These are phyloP conservation scores for Aspergillus haitiensis DNA, from an alignment of 495 filamentous ascomycete species.

Conservation along the genomic window DNA sequence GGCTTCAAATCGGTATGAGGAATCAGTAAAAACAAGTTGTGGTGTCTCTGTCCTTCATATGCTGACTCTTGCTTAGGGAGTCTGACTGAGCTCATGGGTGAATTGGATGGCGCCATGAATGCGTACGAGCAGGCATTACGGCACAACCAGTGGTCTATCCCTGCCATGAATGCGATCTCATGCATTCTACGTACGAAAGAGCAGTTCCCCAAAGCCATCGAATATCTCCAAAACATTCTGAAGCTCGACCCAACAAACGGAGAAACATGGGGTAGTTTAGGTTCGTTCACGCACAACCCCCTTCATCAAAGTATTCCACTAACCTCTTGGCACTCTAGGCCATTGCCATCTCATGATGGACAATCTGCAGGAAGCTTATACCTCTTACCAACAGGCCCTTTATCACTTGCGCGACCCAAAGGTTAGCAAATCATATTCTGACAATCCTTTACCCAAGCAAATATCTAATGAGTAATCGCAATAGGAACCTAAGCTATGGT, in stretches of 20 bases:
- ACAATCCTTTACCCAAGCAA: background rate
- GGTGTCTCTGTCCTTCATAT: background rate
- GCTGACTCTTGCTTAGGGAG: conserved; percentile 55
- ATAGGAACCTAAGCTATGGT: conserved; percentile 97
- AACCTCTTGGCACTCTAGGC: conserved; percentile 44
- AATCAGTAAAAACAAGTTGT: background rate
- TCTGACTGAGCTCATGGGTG: conserved; percentile 83
- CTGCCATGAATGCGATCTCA: conserved; percentile 92
- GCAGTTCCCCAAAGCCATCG: conserved; percentile 90
- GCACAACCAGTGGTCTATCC: conserved; percentile 85
- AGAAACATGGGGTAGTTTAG: conserved; percentile 94
- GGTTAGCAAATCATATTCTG: conserved; percentile 49
- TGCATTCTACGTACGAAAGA: conserved; percentile 87
- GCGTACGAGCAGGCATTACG: conserved; percentile 88
- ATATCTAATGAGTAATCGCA: conserved; percentile 10
- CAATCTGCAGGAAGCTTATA: conserved; percentile 94
- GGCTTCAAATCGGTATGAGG: conserved; percentile 84
- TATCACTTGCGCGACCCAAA: conserved; percentile 94
- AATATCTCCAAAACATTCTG: conserved; percentile 87
- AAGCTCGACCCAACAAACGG: conserved; percentile 87
- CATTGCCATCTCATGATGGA: conserved; percentile 99
- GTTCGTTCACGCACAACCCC: conserved; percentile 44
- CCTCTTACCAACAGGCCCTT: conserved; percentile 94
- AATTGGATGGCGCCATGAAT: conserved; percentile 80
- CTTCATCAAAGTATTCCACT: conserved; percentile 9